Percentiles rank a stretch among this genome's conserved stretches.
These are phyloP conservation scores for Exophiala sp. DNA, from an alignment of 2,329 filamentous ascomycete genomes.

Conservation along the genomic window DNA sequence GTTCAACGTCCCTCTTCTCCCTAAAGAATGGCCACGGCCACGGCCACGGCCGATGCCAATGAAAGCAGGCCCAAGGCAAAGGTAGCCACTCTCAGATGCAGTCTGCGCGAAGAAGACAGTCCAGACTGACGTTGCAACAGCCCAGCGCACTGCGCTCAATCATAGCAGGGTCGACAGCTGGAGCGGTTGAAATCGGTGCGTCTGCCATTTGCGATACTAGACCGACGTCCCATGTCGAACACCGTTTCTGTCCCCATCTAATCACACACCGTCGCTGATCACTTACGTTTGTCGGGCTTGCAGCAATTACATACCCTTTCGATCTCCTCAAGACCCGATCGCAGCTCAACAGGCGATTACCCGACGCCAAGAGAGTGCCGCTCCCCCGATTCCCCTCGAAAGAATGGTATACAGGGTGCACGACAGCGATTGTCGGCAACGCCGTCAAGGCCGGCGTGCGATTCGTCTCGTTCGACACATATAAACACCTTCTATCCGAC, in stretches of 20 bases:
- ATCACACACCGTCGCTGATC: conserved; percentile 14
- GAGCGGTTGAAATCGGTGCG: conserved; percentile 85
- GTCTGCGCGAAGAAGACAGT: neutral
- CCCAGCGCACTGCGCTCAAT: conserved; percentile 84
- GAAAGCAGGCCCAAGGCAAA: conserved; percentile 15
- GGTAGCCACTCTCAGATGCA: conserved; percentile 11
- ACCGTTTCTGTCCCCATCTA: conserved; percentile 19
- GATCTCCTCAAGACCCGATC: conserved; percentile 95
- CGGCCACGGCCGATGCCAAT: conserved; percentile 13
- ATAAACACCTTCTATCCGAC: conserved; percentile 77
- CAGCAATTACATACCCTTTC: conserved; percentile 85
- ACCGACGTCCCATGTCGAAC: neutral
- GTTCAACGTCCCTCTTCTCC: neutral
- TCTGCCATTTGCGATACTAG: conserved; percentile 6
- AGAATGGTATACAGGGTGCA: conserved; percentile 98
- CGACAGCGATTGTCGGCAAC: conserved; percentile 93
- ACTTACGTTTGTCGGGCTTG: no score
- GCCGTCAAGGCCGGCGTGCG: conserved; percentile 92
- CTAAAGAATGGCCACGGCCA: conserved; percentile 16
- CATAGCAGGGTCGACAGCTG: conserved; percentile 85
- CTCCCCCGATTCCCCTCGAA: conserved; percentile 81
- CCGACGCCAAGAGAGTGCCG: conserved; percentile 77
- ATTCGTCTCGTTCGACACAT: conserved; percentile 94
- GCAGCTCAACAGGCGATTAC: conserved; percentile 80
- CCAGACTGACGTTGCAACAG: conserved; percentile 33